These are phyloP conservation scores for Pichia cabralensis DNA, from an alignment of 805 yeast genomes.

Conservation along the genomic window DNA sequence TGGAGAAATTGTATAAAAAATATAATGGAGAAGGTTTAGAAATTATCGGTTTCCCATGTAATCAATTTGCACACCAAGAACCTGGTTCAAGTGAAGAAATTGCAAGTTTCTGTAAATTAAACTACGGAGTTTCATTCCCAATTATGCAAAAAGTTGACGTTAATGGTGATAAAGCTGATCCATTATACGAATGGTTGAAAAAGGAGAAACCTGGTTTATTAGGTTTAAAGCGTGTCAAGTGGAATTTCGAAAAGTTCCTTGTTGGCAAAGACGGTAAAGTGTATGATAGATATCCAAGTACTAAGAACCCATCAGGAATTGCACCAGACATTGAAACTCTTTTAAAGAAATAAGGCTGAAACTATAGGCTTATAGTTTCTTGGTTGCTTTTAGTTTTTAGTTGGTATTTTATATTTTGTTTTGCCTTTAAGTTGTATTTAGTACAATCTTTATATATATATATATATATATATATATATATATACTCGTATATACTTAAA, in stretches of 20 bases:
- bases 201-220: constrained; percentile 43
- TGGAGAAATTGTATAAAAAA: constrained; percentile 58
- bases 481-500: too few species aligned
- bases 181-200: constrained; percentile 74
- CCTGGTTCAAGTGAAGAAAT: constrained; percentile 63
- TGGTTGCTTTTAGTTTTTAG: not conserved
- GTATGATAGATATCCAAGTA: constrained; percentile 43
- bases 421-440: too few species aligned
- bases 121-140: constrained; percentile 90
- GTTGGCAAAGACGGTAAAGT: constrained; percentile 47
- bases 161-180: constrained; percentile 73
- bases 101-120: constrained; percentile 59
- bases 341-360: constrained; percentile 30
- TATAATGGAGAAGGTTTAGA: constrained; percentile 55
- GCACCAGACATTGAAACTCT: constrained; percentile 50
- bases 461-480: too few species aligned
- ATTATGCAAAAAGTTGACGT: constrained; percentile 80
- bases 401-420: too few species aligned
- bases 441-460: too few species aligned
- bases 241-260: constrained; percentile 56
- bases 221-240: constrained; percentile 58
- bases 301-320: constrained; percentile 55
- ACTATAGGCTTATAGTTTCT: too few species aligned
- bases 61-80: constrained; percentile 79
- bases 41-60: constrained; percentile 82